These are phyloP conservation scores for Selaginella moellendorffii DNA, from an alignment of 75 land plant genomes.

Conservation along the genomic window DNA sequence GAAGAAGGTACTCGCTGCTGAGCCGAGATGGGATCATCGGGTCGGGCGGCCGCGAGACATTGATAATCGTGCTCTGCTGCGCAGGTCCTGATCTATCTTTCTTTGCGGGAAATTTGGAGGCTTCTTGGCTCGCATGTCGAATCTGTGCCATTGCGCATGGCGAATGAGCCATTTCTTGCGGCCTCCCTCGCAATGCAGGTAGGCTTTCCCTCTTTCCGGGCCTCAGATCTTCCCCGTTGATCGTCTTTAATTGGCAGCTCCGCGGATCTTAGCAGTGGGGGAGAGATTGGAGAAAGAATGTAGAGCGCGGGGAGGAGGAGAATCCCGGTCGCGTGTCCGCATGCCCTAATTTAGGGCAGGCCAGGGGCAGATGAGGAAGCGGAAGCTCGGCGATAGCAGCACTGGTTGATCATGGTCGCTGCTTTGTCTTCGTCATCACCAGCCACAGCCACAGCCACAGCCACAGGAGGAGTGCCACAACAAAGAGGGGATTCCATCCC, in stretches of 20 bases:
- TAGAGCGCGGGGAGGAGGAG: not conserved
- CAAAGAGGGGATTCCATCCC: not conserved
- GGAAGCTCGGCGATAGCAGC: no score
- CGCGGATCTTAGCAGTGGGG: no score
- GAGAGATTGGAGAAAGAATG: not conserved
- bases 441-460: not conserved
- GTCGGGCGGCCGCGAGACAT: no score
- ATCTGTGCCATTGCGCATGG: no score
- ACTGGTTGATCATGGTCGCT: not conserved
- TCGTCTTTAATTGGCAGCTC: no score
- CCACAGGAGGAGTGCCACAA: not conserved
- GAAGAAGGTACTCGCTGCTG: no score
- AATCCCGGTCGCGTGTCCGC: not conserved
- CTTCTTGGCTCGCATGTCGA: not conserved
- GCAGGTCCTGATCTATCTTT: no score
- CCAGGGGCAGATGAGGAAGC: not conserved
- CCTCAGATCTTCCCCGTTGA: no score
- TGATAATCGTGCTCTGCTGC: no score
- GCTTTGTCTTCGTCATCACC: not conserved
- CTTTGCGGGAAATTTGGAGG: not conserved
- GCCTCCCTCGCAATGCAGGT: not conserved
- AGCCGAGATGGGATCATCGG: no score
- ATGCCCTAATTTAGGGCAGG: not conserved
- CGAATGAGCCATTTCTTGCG: not conserved
- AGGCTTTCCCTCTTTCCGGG: not conserved